Conservation (phyloP, 2,329 filamentous ascomycete species). For the Moelleriella libera region DNA sequence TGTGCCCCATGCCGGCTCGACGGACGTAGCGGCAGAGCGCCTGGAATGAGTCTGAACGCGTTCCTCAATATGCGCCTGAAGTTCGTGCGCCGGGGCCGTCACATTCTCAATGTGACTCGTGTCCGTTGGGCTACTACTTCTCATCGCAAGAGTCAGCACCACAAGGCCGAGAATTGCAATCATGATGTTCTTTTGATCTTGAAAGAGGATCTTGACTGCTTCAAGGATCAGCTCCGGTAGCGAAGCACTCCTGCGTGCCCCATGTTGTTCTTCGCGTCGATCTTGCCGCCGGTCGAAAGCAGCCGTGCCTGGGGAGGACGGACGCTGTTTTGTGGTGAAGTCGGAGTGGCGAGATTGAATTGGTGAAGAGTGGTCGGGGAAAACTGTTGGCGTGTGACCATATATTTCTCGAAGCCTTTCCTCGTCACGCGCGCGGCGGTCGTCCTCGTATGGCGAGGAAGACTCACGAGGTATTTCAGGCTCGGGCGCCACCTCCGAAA, state of each 20-base stretch:
- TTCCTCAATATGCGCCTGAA: background rate
- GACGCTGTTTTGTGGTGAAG: slow-evolving; percentile 5
- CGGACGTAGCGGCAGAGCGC: background rate
- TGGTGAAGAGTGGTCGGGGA: slow-evolving; percentile 4
- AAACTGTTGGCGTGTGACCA: slow-evolving; percentile 17
- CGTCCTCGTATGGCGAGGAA: slow-evolving; percentile 9
- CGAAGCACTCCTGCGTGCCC: slow-evolving; percentile 28
- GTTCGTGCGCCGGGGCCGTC: background rate
- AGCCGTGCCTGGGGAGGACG: slow-evolving; percentile 8
- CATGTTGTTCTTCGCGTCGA: slow-evolving; percentile 15
- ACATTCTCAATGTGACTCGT: background rate
- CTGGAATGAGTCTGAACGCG: background rate
- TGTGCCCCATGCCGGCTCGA: slow-evolving; percentile 15
- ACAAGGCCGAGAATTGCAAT: slow-evolving; percentile 39
- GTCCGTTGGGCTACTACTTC: slow-evolving; percentile 11
- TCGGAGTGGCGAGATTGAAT: slow-evolving; percentile 4
- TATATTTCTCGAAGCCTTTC: slow-evolving; percentile 41
- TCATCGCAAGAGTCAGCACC: slow-evolving; percentile 35
- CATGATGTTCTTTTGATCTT: slow-evolving; percentile 45
- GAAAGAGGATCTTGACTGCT: slow-evolving; percentile 36
- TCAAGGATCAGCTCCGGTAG: slow-evolving; percentile 40
- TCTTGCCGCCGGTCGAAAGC: slow-evolving; percentile 16
- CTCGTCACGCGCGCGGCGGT: slow-evolving; percentile 28
- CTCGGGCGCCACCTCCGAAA: slow-evolving; percentile 3
- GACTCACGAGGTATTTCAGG: slow-evolving; percentile 6